These are phyloP conservation scores for Margaritispora aquatica DNA, from an alignment of 495 filamentous ascomycete genomes.

Conservation along the genomic window DNA sequence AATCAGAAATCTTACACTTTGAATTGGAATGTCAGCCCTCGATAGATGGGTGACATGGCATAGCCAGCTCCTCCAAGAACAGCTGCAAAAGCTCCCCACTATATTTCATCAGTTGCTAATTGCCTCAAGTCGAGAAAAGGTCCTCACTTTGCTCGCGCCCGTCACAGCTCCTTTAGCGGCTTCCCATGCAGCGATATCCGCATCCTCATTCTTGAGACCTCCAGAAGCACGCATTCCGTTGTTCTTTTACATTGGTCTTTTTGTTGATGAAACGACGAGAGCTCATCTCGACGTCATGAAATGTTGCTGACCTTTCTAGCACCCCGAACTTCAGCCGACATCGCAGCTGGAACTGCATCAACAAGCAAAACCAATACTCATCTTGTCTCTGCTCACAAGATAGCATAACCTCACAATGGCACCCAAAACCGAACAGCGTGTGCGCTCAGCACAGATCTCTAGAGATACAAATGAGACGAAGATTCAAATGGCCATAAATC, in stretches of 20 bases:
- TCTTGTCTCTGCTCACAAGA: neutral
- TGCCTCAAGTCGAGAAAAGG: neutral
- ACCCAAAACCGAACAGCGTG: constrained; percentile 8
- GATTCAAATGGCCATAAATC: constrained; percentile 81
- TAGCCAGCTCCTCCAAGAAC: constrained; percentile 51
- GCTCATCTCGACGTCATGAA: constrained; percentile 5
- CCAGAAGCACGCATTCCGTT: constrained; percentile 16
- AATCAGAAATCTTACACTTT: constrained; percentile 57
- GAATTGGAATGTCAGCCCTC: constrained; percentile 80
- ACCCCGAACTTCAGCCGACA: neutral
- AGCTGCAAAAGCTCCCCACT: constrained; percentile 58
- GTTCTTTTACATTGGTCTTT: constrained; percentile 9
- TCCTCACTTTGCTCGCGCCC: constrained; percentile 51
- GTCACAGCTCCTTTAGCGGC: constrained; percentile 51
- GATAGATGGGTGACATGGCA: constrained; percentile 64
- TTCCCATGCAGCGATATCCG: constrained; percentile 53
- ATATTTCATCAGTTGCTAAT: constrained; percentile 5
- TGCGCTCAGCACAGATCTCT: constrained; percentile 66
- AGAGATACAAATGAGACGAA: constrained; percentile 97
- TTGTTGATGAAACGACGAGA: constrained; percentile 5
- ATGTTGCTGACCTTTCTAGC: neutral
- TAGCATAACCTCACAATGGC: constrained; percentile 29
- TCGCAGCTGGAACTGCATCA: constrained; percentile 1
- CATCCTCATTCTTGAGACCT: constrained; percentile 45
- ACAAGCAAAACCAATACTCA: neutral